A percentile compares a stretch with the other conserved stretches of the same genome.
Conservation (phyloP, 148 eudicot genomes). For the Rhododendron mucronatum region DNA sequence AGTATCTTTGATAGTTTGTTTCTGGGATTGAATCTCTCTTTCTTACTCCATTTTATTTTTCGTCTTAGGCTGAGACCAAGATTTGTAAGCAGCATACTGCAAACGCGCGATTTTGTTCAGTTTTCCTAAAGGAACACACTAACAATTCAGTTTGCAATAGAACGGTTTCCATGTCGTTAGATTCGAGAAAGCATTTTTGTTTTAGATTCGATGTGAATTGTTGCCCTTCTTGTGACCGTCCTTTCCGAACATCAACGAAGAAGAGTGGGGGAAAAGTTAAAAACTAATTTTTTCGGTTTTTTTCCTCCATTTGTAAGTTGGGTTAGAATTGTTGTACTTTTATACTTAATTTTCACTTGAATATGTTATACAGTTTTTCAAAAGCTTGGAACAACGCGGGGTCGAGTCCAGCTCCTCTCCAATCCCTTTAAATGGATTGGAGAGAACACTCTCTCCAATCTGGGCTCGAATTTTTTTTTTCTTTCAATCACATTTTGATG, state of each 20-base stretch:
- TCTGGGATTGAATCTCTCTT: neutral
- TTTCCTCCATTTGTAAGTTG: neutral
- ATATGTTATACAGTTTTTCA: too few relatives aligned
- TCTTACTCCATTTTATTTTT: neutral
- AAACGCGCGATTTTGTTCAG: neutral
- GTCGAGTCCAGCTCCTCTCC: too few relatives aligned
- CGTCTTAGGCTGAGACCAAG: neutral
- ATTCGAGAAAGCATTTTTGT: neutral
- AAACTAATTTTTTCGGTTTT: too few relatives aligned
- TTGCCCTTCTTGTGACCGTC: neutral
- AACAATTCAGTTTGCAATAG: neutral
- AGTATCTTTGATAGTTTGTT: constrained; percentile 20
- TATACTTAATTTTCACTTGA: neutral
- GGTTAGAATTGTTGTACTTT: neutral
- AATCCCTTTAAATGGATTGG: too few relatives aligned
- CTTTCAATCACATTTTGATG: too few relatives aligned
- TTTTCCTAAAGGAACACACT: neutral
- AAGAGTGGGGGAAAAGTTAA: neutral
- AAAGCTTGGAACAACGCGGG: too few relatives aligned
- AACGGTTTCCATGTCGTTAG: neutral
- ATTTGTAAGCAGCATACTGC: neutral
- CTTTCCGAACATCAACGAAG: neutral
- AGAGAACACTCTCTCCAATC: too few relatives aligned
- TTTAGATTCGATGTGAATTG: neutral
- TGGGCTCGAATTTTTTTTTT: too few relatives aligned